These are phyloP conservation scores for Aquanectria penicillioides DNA, from an alignment of 2,329 filamentous ascomycete genomes.

Conservation along the genomic window DNA sequence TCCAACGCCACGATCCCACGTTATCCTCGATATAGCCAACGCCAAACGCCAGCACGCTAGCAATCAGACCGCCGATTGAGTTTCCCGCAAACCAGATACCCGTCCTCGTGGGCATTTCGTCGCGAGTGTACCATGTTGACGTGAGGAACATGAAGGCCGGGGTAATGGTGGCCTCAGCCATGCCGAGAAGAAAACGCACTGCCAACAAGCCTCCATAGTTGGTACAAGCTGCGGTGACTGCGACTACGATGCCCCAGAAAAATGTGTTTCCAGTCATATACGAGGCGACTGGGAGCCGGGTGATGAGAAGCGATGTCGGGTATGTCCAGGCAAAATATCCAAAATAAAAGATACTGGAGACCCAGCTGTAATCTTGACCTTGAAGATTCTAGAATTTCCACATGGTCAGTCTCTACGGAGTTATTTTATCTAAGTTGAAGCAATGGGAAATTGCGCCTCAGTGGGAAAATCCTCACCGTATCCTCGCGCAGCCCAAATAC, in stretches of 20 bases:
- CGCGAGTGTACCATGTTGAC: constrained; percentile 65
- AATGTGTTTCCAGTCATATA: constrained; percentile 59
- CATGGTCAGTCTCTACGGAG: no score
- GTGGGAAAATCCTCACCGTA: constrained; percentile 40
- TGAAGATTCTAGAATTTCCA: constrained; percentile 39
- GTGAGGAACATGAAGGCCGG: constrained; percentile 67
- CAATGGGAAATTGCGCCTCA: no score
- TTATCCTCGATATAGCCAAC: constrained; percentile 61
- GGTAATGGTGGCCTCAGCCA: constrained; percentile 63
- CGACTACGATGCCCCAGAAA: constrained; percentile 61
- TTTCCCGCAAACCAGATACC: constrained; percentile 67
- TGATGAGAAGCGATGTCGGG: constrained; percentile 60
- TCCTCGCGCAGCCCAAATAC: constrained; percentile 65
- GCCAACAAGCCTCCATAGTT: constrained; percentile 60
- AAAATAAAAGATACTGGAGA: constrained; percentile 56
- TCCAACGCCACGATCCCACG: constrained; percentile 65
- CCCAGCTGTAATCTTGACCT: constrained; percentile 71
- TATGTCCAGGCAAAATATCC: constrained; percentile 61
- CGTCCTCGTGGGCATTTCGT: constrained; percentile 63
- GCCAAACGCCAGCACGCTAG: constrained; percentile 63
- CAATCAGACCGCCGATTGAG: constrained; percentile 58
- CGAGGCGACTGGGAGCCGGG: constrained; percentile 57
- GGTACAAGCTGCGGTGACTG: constrained; percentile 55
- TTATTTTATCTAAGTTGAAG: no score
- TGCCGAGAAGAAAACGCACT: constrained; percentile 63